Percentiles rank a stretch among this genome's conserved stretches.
These are phyloP conservation scores for Phragmites australis DNA, from an alignment of 176 grass and related monocot species.

Conservation along the genomic window DNA sequence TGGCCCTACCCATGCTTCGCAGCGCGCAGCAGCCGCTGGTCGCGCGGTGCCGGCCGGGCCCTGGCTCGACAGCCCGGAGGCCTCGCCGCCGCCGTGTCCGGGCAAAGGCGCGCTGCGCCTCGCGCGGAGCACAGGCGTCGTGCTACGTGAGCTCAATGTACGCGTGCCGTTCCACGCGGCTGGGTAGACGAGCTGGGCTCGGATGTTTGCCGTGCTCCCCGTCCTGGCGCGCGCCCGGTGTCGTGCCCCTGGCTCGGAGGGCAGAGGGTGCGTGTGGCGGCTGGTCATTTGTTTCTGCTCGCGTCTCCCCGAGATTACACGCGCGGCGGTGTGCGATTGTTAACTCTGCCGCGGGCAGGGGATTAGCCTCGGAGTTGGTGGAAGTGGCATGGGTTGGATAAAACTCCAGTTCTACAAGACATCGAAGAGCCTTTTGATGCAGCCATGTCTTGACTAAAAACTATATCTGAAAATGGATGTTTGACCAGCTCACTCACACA, in stretches of 20 bases:
- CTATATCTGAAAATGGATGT: background rate
- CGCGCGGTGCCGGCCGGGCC: slow-evolving; percentile 29
- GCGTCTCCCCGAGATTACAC: slow-evolving; percentile 37
- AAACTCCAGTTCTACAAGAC: slow-evolving; percentile 28
- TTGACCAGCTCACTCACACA: background rate
- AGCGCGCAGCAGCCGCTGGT: background rate
- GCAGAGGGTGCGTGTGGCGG: slow-evolving; percentile 40
- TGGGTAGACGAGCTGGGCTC: too few species aligned
- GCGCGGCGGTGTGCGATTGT: slow-evolving; percentile 33
- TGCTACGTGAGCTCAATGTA: slow-evolving; percentile 16
- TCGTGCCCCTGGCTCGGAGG: slow-evolving; percentile 26
- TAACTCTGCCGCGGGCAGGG: slow-evolving; percentile 16
- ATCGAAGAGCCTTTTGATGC: slow-evolving; percentile 40
- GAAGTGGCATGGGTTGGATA: background rate
- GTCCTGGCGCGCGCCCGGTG: slow-evolving; percentile 32
- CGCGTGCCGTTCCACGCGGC: too few species aligned
- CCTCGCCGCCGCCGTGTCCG: slow-evolving; percentile 27
- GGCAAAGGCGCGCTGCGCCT: slow-evolving; percentile 7
- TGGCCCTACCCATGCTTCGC: background rate
- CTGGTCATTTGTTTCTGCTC: slow-evolving; percentile 13
- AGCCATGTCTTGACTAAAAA: slow-evolving; percentile 34
- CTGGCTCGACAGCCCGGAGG: slow-evolving; percentile 4
- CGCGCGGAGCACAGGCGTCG: slow-evolving; percentile 48
- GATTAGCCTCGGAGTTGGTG: slow-evolving; percentile 27
- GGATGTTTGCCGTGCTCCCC: background rate